Conservation (phyloP, 345 rosid genomes). For the Fremontodendron californicum region DNA sequence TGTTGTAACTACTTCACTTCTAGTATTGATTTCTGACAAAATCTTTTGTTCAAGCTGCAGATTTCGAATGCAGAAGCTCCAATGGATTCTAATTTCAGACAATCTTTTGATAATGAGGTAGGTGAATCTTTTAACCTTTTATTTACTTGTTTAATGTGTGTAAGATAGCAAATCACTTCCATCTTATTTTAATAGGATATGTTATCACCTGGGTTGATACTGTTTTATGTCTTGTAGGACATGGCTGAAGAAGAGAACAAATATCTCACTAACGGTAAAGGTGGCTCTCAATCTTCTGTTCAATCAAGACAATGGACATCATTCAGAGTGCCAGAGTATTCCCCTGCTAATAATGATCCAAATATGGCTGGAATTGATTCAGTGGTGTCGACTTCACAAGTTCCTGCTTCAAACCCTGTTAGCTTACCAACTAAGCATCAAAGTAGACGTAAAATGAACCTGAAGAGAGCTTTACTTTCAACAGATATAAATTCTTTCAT, state of each 20-base stretch:
- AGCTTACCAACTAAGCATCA: constrained; percentile 36
- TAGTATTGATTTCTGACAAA: background rate
- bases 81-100: constrained; percentile 30
- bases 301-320: constrained; percentile 47
- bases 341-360: constrained; percentile 35
- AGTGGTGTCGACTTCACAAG: constrained; percentile 33
- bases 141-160: background rate
- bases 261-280: constrained; percentile 36
- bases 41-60: constrained; percentile 35
- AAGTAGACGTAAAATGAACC: constrained; percentile 64
- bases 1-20: background rate
- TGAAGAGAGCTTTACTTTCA: constrained; percentile 38
- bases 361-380: constrained; percentile 35
- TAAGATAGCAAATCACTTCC: background rate
- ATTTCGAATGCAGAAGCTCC: constrained; percentile 39
- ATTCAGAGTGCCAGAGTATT: constrained; percentile 34
- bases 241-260: constrained; percentile 38
- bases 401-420: constrained; percentile 39
- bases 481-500: constrained; percentile 42
- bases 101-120: constrained; percentile 46
- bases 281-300: constrained; percentile 34
- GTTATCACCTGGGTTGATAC: background rate
- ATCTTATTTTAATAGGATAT: background rate
- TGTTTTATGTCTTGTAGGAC: constrained; percentile 33
- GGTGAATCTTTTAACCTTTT: constrained; percentile 11